A percentile compares a stretch with the other conserved stretches of the same genome.
phyloP scores from a whole-genome alignment of 2,329 filamentous ascomycete species.

The Macrophomina phaseolina region DNA sequence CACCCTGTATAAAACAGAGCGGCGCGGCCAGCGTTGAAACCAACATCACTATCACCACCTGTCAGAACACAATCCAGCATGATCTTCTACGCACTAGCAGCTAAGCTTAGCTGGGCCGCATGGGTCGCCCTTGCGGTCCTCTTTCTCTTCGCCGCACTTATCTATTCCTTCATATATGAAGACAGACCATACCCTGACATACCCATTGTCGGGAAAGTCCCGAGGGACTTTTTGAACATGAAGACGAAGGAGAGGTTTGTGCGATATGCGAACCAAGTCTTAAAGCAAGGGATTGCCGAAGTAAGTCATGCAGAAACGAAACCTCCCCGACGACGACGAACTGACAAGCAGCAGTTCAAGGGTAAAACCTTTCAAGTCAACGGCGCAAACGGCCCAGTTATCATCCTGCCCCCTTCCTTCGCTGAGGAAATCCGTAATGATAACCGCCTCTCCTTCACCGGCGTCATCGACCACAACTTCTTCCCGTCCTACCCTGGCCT shows the following conservation, averaged over 20 bases:
- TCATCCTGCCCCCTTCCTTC: background rate
- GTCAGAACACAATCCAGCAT: background rate
- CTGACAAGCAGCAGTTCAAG: background rate
- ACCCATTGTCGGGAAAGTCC: constrained; percentile 1
- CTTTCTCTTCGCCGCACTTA: background rate
- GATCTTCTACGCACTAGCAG: background rate
- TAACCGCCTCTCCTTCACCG: constrained; percentile 9
- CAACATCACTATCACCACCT: background rate
- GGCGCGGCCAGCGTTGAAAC: background rate
- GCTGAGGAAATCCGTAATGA: constrained; percentile 13
- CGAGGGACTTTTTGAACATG: constrained; percentile 16
- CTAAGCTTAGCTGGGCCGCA: constrained; percentile 12
- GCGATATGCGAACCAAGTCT: constrained; percentile 4
- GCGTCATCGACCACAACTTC: constrained; percentile 25
- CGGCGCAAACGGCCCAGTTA: constrained; percentile 15
- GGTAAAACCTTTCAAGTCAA: constrained; percentile 4
- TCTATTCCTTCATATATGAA: constrained; percentile 19
- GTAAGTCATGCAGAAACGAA: background rate
- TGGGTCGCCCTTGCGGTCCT: background rate
- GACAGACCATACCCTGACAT: constrained; percentile 18
- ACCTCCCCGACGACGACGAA: background rate
- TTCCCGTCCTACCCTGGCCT: constrained; percentile 5
- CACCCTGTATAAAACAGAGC: constrained; percentile 2
- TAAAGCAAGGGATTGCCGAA: constrained; percentile 3
- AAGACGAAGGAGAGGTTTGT: constrained; percentile 17